Base-by-base conservation (phyloP, 441 rosid genomes). In the Populus hybrid region DNA sequence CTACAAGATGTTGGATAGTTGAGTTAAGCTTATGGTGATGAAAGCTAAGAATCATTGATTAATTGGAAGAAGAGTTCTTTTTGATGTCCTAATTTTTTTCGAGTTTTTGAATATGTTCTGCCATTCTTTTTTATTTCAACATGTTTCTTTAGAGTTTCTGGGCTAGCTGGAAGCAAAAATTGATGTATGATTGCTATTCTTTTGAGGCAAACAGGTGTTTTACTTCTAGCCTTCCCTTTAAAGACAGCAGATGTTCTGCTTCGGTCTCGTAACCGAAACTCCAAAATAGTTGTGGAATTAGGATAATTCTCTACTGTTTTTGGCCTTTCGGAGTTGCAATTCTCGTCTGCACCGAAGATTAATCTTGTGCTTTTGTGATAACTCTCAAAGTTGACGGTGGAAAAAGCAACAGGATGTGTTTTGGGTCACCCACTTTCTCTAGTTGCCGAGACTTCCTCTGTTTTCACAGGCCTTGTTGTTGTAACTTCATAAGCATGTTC, bases 1-100 rank as follows among this genome's bases (percentile, higher is more conserved):
- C 30, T 42, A 2, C 3, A 28, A 32, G 66, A 21, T 66, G 26
- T 50, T 66, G 59, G 57, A 6, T 23, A 24, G 28, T 53, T 28
- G 35, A 72, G 64, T 26, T 68, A 16, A 34, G 65, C 67, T 67
- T 67, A 67, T 38, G 61, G 11, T n/a, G 21, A 67, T 73, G 73
- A 59, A 42, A 67, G 26, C 4, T 10, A 67, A n/a, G 26, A 67
- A 34, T 57, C 36, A 36, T 67, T 61, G 67, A 14, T 73, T 50
- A 0, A 50, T 7, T 21, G 61, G 21, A 36, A 63, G 64, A 42
- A 40, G 11, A 19, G 19, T 38, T 71, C 30, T 67, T 78, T 57
- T 65, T 11, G 35, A 9, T 34, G 30, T n/a, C 1, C 9, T 30
- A 7, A 9, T 6, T 63, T 7, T 18, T 61, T 73, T 19, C 57